Evolutionary conservation across 768 basidiomycete species (phyloP), one percentile per base, ranked within the genome.

Genomic region (Amanita subjunquillea): DNA sequence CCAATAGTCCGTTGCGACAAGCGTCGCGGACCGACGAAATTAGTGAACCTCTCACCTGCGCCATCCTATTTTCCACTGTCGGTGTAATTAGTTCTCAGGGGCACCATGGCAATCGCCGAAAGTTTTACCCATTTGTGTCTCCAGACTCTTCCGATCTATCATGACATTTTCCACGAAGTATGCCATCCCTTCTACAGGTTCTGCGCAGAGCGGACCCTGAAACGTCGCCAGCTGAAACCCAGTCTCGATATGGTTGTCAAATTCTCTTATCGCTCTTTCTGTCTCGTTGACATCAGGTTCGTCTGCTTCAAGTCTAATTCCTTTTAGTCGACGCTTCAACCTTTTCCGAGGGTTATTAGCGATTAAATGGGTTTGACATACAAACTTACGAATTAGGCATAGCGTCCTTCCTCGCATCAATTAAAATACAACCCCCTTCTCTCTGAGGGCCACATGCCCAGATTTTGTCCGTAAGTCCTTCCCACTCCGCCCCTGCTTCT

Each of bases 211-310:
- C 10, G 96, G 95, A 0, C 96, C 96, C 67, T 94, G 91, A 64
- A 92, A 87, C 1, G 86, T 87, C 0, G 92, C 94, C 44, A 98
- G 77, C 68, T 96, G 94, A 68, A 99, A 99, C 2, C 94, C 95
- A 3, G 85, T 87, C 64, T 97, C 93, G 29, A 98, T 74, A 57
- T 87, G 76, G 51, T 81, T 81, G 58, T 93, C 85, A 56, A 97
- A 89, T 56, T 91, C 70, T 20, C 67, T 66, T 46, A 69, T 65
- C 5, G 37, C 22, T n/a, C 45, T 23, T 41, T 54, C 53, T 41
- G 39, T 47, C 17, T 54, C 46, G 13, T 13, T 46, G 12, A 62
- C 64, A 51, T 64, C 74, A 12, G 49, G 51, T 13, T 59, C 59
- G 40, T 54, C 59, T 6, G 65, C 63, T 6, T 64, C 62, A 3